phyloP scores from a whole-genome alignment of 192 early-diverging fungal genomes.

The Coemansia sp. region DNA sequence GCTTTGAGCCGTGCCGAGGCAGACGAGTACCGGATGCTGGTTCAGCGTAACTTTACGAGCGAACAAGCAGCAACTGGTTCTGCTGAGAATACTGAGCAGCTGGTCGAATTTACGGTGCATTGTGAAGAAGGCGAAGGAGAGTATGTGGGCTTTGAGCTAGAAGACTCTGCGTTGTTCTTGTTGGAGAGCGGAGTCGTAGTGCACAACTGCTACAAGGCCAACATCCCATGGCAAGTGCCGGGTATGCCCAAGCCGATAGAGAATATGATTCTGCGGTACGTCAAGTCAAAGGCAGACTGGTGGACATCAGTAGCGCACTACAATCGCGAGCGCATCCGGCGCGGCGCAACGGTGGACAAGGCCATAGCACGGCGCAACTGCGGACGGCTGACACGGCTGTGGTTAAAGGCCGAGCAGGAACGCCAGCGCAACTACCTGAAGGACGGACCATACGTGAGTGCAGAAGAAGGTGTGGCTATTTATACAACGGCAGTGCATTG shows the following conservation, averaged over 20 bases:
- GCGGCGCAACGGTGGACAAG: constrained; percentile 98
- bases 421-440: constrained; percentile 99
- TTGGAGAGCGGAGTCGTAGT: constrained; percentile 34
- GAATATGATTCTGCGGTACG: constrained; percentile 98
- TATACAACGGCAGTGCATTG: constrained; percentile 97
- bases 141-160: constrained; percentile 10
- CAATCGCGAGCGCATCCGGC: constrained; percentile 97
- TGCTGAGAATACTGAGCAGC: no score
- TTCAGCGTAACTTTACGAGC: no score
- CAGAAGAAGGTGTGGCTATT: constrained; percentile 97
- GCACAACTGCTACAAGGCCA: constrained; percentile 81
- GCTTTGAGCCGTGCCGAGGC: no score
- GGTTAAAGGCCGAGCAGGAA: constrained; percentile 99
- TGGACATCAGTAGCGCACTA: constrained; percentile 98
- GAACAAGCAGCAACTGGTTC: no score
- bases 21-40: no score
- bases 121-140: no score
- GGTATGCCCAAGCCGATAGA: constrained; percentile 97
- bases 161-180: constrained; percentile 26
- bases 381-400: constrained; percentile 95
- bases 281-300: constrained; percentile 99
- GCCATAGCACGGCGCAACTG: constrained; percentile 98
- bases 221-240: constrained; percentile 99
- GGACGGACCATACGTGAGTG: constrained; percentile 97
- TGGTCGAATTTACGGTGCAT: no score